Conservation (phyloP, 305 asterid genomes). For the Coffea humblotiana region DNA sequence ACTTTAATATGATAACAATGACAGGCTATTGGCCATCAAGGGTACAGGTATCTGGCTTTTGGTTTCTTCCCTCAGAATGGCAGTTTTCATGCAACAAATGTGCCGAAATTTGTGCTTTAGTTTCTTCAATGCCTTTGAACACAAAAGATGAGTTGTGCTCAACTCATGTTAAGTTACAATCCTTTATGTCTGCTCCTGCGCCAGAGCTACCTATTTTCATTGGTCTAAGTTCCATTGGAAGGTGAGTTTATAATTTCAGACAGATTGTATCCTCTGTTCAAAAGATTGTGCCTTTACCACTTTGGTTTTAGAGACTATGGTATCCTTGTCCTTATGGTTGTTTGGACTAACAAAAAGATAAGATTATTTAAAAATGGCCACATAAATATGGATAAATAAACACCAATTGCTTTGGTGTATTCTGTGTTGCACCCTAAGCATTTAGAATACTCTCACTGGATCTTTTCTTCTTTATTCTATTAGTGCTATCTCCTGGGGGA, state of each 20-base stretch:
- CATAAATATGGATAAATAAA: background rate
- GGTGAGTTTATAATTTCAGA: constrained; percentile 47
- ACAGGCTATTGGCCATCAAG: constrained; percentile 93
- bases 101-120: constrained; percentile 54
- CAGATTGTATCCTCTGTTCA: background rate
- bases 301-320: background rate
- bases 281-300: background rate
- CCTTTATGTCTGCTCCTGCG: constrained; percentile 46
- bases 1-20: constrained; percentile 19
- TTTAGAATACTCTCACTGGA: background rate
- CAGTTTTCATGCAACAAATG: constrained; percentile 81
- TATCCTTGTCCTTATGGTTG: background rate
- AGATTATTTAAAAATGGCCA: background rate
- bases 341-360: background rate
- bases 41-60: constrained; percentile 87
- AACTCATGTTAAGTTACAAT: constrained; percentile 50
- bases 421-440: background rate
- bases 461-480: no score
- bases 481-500: background rate
- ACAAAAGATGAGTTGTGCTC: constrained; percentile 52
- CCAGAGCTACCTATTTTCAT: constrained; percentile 65
- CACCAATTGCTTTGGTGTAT: background rate
- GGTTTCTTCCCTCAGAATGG: constrained; percentile 87
- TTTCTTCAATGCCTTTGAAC: constrained; percentile 31
- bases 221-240: constrained; percentile 88